Percentiles rank a stretch among this genome's conserved stretches.
Conservation (phyloP, 2,329 filamentous ascomycete genomes). For the Aspergillus japonicus region DNA sequence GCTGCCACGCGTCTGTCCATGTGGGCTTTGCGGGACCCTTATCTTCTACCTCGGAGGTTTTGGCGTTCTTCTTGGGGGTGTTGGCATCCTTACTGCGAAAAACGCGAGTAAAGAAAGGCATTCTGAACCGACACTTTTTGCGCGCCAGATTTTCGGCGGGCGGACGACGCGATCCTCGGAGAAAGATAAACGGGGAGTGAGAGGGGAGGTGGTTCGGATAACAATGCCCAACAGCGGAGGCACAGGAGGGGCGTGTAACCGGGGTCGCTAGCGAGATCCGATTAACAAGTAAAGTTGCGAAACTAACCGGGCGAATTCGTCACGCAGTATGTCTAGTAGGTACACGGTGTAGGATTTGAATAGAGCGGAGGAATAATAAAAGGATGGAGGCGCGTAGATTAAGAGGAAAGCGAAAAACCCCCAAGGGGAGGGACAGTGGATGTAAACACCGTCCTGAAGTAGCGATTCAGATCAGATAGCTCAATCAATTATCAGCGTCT, state of each 20-base stretch:
- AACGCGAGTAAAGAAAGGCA: conserved; percentile 60
- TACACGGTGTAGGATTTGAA: not conserved
- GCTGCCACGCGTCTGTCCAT: conserved; percentile 86
- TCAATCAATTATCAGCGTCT: conserved; percentile 8
- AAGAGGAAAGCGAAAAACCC: conserved; percentile 7
- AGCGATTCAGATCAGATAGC: conserved; percentile 9
- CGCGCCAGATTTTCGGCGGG: conserved; percentile 13
- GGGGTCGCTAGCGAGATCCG: not conserved
- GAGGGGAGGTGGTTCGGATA: conserved; percentile 6
- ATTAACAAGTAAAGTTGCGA: not conserved
- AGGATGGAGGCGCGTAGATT: conserved; percentile 1
- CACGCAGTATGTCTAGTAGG: conserved; percentile 3
- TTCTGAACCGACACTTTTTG: conserved; percentile 27
- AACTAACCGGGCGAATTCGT: not conserved
- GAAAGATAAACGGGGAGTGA: conserved; percentile 2
- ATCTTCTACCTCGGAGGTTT: conserved; percentile 51
- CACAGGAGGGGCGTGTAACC: not conserved
- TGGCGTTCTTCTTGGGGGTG: conserved; percentile 59
- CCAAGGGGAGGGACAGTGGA: not conserved
- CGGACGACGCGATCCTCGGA: conserved; percentile 20
- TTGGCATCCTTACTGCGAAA: conserved; percentile 74
- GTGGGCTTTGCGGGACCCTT: conserved; percentile 65
- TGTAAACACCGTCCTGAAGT: not conserved
- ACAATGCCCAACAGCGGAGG: conserved; percentile 14
- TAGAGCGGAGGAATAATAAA: not conserved